Base-by-base conservation (phyloP, 2,329 filamentous ascomycete species). In the Arthrobotrys megalospora region DNA sequence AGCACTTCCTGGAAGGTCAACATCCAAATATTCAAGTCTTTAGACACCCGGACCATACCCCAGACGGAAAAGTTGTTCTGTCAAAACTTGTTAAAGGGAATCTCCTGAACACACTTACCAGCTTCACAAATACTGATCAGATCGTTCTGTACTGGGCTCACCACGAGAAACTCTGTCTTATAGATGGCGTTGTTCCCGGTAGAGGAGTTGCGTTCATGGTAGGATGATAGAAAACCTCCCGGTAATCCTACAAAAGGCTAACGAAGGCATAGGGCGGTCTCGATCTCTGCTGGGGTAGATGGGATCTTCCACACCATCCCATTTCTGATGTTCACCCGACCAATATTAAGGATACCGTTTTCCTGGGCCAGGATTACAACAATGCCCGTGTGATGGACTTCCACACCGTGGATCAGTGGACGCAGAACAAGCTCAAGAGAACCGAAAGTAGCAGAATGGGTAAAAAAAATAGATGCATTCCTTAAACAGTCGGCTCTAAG, bases 351-450 rank as follows among this genome's bases (percentile, higher is more conserved):
- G 86, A 89, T 28, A 93, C 93, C 50, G 84, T 97, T 10, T 97
- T 95, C 84, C 93, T 93, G 0, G 94, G 94, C 0, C 94, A 97
- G 83, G 94, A 97, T 82, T 97, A 93, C 86, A 97, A 97, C 85
- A 97, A 97, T 81, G 93, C 93, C 24, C 88, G 90, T 64, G 90
- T 96, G 38, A 92, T 92, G 83, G 94, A 96, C 84, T 95, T 96
- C 83, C 87, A 90, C 53, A 90, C 93, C 81, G 92, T 95, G 21
- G 85, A 88, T 19, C 88, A 96, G 79, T 96, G 91, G 89, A 89
- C 95, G 80, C 89, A 94, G 79, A 97, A 97, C 84, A 93, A 97
- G 83, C 88, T 97, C 19, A 92, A 96, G 82, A 89, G 94, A 62
- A 91, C 90, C 10, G 89, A 90, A 82, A 92, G 88, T 84, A 93